Evolutionary conservation across 169 alveolate species (phyloP).

Genomic region (Cryptosporidium felis): DNA sequence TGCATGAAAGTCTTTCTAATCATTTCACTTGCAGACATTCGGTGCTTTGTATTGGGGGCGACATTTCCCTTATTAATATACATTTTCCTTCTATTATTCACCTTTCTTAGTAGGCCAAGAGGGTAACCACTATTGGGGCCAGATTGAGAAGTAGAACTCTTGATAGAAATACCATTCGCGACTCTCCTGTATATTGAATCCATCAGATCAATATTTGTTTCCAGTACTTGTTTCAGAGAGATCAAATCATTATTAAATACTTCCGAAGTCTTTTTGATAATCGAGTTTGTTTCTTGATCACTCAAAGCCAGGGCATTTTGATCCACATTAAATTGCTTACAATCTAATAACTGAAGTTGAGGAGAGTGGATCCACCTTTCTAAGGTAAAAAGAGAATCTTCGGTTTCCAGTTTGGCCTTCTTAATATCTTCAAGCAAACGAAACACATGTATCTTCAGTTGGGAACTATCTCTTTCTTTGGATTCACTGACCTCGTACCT

Average conservation of each 20-base stretch:
- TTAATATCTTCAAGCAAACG: constrained; percentile 6
- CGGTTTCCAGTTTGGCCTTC: neutral
- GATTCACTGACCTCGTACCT: constrained; percentile 2
- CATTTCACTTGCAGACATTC: constrained; percentile 51
- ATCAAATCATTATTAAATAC: neutral
- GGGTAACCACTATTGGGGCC: neutral
- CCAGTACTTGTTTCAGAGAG: neutral
- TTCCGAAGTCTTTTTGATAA: neutral
- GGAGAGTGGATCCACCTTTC: constrained; percentile 4
- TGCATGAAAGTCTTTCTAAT: constrained; percentile 36
- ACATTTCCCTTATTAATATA: constrained; percentile 64
- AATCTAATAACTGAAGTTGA: neutral
- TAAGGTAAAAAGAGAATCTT: neutral
- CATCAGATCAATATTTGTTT: constrained; percentile 10
- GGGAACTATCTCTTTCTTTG: neutral
- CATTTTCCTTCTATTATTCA: constrained; percentile 54
- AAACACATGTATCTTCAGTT: neutral
- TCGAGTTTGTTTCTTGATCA: neutral
- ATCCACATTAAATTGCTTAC: neutral
- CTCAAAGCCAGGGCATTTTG: too few species aligned
- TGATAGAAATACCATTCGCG: neutral
- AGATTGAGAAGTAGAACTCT: neutral
- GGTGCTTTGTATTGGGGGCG: constrained; percentile 45
- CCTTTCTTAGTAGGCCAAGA: neutral
- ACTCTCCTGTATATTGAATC: constrained; percentile 31